Base-by-base conservation (phyloP, 345 rosid genomes). In the Rhodomyrtus tomentosa region DNA sequence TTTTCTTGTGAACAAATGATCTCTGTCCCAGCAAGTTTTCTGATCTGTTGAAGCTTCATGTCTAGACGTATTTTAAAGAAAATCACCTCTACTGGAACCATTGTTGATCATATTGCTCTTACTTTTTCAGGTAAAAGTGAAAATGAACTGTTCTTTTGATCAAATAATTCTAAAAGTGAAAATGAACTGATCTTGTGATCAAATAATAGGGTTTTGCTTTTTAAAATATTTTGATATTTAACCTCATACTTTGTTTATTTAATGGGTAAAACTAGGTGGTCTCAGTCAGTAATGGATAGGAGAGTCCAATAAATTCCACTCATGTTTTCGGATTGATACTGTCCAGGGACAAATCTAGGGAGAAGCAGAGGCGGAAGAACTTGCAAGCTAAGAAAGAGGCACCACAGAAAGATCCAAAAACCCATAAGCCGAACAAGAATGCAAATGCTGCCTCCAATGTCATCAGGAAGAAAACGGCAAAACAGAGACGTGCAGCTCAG, bases 331-430 rank as follows among this genome's bases (percentile, higher is more conserved):
- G 27, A 55, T 81, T 81, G 36, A 22, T 50, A 55, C 76, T 56
- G 86, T 80, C 32, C 87, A 94, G 98, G 96, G 98, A 97, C 81
- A 97, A 91, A 89, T 87, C 86, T 85, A 93, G 99, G 56, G 96
- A 97, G 94, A 97, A 92, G 82, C 98, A 95, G 87, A 92, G 99
- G 84, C 86, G 86, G 86, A 91, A 91, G 90, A 94, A 93, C 88
- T 83, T 95, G 91, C 91, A 40, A 85, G 87, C 29, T 48, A 95
- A 91, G 91, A 95, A 91, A 90, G 96, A 90, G 87, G 88, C 88
- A 79, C 84, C 86, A 56, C 68, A 88, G 86, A 86, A 83, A 87
- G 93, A 92, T 84, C 83, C 87, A 27, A 93, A 91, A 80, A 82
- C 81, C 13, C 89, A 89, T 84, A 91, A 88, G 90, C 87, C 74